Conservation (phyloP, 139 green algal species). For the Gonium pectorale region DNA sequence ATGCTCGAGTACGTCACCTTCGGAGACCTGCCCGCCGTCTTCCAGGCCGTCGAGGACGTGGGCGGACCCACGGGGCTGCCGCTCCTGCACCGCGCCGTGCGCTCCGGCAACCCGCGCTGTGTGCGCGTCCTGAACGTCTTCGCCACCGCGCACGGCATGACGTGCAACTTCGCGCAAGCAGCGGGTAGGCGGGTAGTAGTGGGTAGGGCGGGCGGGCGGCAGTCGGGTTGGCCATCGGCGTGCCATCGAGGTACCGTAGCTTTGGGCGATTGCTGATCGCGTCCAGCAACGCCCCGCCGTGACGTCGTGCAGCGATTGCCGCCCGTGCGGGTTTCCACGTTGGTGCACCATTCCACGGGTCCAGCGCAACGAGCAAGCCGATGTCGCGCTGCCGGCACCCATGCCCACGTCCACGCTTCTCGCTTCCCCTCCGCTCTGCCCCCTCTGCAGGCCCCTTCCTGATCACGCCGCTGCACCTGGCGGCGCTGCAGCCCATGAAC, state of each 20-base stretch:
- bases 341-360: no score
- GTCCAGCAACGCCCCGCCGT: no score
- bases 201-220: no score
- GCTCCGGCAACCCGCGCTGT: slow-evolving; percentile 5
- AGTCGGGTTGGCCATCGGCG: no score
- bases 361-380: no score
- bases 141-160: background rate
- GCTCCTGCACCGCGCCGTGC: slow-evolving; percentile 38
- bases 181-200: no score
- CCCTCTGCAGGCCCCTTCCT: background rate
- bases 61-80: background rate
- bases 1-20: slow-evolving; percentile 17
- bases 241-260: no score
- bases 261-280: no score
- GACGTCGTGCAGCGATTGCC: no score
- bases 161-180: slow-evolving; percentile 24
- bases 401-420: background rate
- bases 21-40: slow-evolving; percentile 25
- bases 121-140: slow-evolving; percentile 8
- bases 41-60: background rate
- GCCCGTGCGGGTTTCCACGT: no score
- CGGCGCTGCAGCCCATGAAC: slow-evolving; percentile 25
- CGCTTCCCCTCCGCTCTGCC: background rate
- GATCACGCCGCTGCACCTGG: slow-evolving; percentile 32
- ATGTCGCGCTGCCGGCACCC: no score